A percentile compares a stretch with the other conserved stretches of the same genome.
These are phyloP conservation scores for Pueraria montana DNA, from an alignment of 306 rosid species.

Conservation along the genomic window DNA sequence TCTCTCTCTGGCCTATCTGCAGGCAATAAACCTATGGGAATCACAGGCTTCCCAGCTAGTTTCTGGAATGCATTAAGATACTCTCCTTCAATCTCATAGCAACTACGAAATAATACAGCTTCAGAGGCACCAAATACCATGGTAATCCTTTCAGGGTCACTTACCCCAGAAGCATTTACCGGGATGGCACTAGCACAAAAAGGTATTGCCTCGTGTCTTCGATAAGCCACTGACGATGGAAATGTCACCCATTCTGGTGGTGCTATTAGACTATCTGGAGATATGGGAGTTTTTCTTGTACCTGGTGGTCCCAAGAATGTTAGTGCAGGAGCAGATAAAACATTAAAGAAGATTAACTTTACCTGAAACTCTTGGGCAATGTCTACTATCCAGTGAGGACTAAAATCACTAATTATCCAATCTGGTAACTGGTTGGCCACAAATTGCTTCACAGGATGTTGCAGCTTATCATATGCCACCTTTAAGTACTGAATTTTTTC, in stretches of 20 bases:
- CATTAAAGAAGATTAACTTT: slow-evolving; percentile 9
- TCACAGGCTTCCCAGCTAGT: slow-evolving; percentile 47
- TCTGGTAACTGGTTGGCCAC: no score
- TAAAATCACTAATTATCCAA: slow-evolving; percentile 50
- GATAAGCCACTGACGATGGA: no score
- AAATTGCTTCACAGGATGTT: neutral
- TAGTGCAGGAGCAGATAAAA: slow-evolving; percentile 23
- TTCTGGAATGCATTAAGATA: slow-evolving; percentile 43
- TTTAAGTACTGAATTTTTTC: no score
- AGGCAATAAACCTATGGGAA: slow-evolving; percentile 57
- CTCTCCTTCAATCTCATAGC: slow-evolving; percentile 46
- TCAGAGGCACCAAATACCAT: neutral
- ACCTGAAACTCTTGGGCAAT: slow-evolving; percentile 31
- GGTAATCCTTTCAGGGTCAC: no score
- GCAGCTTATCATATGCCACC: slow-evolving; percentile 10
- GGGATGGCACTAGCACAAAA: no score
- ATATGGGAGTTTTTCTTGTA: no score
- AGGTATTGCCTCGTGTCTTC: no score
- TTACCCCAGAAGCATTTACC: no score
- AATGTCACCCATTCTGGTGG: no score
- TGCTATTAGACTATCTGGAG: no score
- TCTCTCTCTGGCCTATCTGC: slow-evolving; percentile 33
- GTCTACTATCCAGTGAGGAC: slow-evolving; percentile 23
- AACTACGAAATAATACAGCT: slow-evolving; percentile 13
- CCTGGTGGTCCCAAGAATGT: no score